Base-by-base conservation (phyloP, 1,139 yeast species). In the Debaryomyces robertsiae region DNA sequence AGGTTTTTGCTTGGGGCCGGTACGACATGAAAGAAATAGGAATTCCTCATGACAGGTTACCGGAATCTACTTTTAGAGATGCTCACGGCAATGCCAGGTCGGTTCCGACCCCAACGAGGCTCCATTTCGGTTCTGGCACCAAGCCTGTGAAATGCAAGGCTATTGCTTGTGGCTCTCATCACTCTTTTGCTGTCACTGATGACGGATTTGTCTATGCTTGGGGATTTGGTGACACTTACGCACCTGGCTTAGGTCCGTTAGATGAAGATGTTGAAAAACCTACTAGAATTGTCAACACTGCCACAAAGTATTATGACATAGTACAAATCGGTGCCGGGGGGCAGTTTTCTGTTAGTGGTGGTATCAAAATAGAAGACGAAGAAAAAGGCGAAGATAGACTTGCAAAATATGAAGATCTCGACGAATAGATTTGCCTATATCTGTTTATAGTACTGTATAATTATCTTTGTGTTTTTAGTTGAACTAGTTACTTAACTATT, bases 141-240 rank as follows among this genome's bases (percentile, higher is more conserved):
- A 49, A 52, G 10, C 45, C 48, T 11, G 63, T 73, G 24, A 74
- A 76, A 32, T 74, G 85, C 54, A 84, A 80, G 55, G 61, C 74
- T 5, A 71, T 91, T 33, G 85, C 94, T 4, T 80, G 84, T 36
- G 98, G 98, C 1, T 84, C 96, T 1, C 98, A 93, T 55, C 98
- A 93, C 60, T 85, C 95, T 0, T 67, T 93, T 46, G 97, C 96
- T 2, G 76, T 91, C 4, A 81, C 94, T 6, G 79, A 73, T 27
- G 91, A 88, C 52, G 98, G 99, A 4, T 69, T 86, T 43, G 87
- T 82, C 1, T 93, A 83, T 68, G 79, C 97, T 1, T 93, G 99
- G 99, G 99, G 99, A 1, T 93, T 91, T 60, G 97, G 94, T 36
- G 98, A 91, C 50, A 90, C 96, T 0, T 93, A 88, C 60, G 98